Evolutionary conservation across 352 stramenopile genomes (phyloP).

Genomic region (Pythium dissotocum): DNA sequence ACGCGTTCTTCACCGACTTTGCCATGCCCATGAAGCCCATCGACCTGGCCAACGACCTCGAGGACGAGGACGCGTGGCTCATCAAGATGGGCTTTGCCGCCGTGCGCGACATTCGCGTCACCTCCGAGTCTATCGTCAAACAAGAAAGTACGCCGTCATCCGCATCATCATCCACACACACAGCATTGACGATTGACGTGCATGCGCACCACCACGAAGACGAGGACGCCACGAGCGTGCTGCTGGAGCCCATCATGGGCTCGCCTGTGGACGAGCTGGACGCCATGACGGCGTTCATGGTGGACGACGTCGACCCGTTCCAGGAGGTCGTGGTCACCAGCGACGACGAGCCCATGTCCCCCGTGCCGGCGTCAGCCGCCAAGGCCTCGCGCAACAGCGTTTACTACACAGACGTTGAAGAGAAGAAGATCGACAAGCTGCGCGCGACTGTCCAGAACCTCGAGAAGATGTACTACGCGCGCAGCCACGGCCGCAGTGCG

Average conservation of each 20-base stretch:
- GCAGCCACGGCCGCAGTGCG: constrained; percentile 39
- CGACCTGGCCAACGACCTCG: constrained; percentile 1
- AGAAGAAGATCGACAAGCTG: constrained; percentile 48
- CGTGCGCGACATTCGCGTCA: constrained; percentile 25
- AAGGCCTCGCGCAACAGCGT: constrained; percentile 7
- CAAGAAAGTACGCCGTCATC: not conserved
- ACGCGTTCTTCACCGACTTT: constrained; percentile 17
- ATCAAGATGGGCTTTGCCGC: constrained; percentile 20
- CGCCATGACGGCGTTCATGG: constrained; percentile 60
- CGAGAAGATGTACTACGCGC: constrained; percentile 65
- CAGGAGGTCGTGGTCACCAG: constrained; percentile 33
- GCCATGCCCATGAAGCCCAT: constrained; percentile 23
- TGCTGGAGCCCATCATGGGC: constrained; percentile 54
- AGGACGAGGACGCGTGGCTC: constrained; percentile 31
- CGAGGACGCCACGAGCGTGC: constrained; percentile 51
- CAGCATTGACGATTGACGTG: constrained; percentile 12
- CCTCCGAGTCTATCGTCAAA: not conserved
- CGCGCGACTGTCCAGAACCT: constrained; percentile 51
- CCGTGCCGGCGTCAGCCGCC: not conserved
- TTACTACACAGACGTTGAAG: constrained; percentile 18
- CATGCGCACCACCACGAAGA: constrained; percentile 15
- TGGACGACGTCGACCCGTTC: constrained; percentile 64
- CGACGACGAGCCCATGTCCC: constrained; percentile 27
- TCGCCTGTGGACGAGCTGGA: constrained; percentile 65
- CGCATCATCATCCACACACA: not conserved